phyloP scores from a whole-genome alignment of 2,329 filamentous ascomycete species.

The Fusarium sp. region DNA sequence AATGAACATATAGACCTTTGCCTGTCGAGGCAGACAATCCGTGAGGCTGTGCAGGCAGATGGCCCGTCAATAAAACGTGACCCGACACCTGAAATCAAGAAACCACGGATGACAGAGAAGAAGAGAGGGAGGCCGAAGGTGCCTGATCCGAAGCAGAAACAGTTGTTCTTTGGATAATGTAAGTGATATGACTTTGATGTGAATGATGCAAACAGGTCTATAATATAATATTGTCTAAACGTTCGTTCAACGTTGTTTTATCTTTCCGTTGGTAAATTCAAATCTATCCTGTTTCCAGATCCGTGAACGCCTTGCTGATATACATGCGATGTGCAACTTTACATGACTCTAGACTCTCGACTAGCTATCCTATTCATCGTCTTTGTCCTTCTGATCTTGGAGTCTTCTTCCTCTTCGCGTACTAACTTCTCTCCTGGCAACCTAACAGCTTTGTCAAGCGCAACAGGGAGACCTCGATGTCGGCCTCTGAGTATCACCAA shows the following conservation, averaged over 20 bases:
- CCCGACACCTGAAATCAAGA: constrained; percentile 51
- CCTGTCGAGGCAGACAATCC: constrained; percentile 85
- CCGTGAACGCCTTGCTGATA: constrained; percentile 25
- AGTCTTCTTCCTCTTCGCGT: constrained; percentile 46
- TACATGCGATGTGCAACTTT: neutral
- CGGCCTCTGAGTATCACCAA: constrained; percentile 66
- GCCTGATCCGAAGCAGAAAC: constrained; percentile 59
- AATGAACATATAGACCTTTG: constrained; percentile 95
- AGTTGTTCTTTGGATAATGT: constrained; percentile 59
- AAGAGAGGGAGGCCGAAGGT: constrained; percentile 50
- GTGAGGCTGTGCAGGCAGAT: constrained; percentile 76
- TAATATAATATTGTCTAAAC: neutral
- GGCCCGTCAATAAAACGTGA: constrained; percentile 40
- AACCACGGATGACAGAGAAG: constrained; percentile 47
- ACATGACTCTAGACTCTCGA: constrained; percentile 33
- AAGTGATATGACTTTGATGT: constrained; percentile 11
- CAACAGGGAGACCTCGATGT: constrained; percentile 65
- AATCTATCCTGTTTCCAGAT: constrained; percentile 9
- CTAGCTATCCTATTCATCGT: constrained; percentile 41
- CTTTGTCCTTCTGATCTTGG: constrained; percentile 40
- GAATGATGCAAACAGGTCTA: constrained; percentile 9
- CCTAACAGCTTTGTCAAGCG: constrained; percentile 62
- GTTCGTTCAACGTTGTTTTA: neutral
- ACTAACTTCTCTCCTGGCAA: constrained; percentile 49
- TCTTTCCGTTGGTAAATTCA: constrained; percentile 1